Evolutionary conservation across 2,329 filamentous ascomycete genomes (phyloP), one percentile per base, ranked within the genome.

Genomic region (Orbilia blumenaviensis): DNA sequence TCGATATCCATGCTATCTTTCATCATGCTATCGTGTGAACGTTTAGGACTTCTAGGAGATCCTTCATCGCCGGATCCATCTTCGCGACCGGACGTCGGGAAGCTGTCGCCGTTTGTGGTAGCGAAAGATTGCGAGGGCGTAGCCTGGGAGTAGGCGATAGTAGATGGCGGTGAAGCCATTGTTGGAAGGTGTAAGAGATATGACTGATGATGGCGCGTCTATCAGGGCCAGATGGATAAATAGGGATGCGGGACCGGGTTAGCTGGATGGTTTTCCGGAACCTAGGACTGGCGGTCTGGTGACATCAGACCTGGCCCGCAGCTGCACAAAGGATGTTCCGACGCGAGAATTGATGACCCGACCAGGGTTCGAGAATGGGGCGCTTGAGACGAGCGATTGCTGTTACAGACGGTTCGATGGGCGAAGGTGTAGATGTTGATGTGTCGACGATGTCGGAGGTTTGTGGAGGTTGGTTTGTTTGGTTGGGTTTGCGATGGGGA

Each of bases 1-100:
- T 68, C 64, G 38, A 76, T 76, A 25, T 76, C 64, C 64, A 68
- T 69, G 41, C 64, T 68, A 32, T 76, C 72, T 38, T 69, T 68
- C 72, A 76, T 76, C 72, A 69, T 76, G 36, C 64, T 66, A 46
- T 76, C 72, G 16, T 76, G 72, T n/a, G 72, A 76, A 5, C 72
- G 64, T 60, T 76, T 76, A 2, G 72, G 29, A 21, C 72, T 76
- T 6, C 72, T 64, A 66, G 56, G 56, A 21, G 72, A 76, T 14
- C 21, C 64, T 42, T 76, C 72, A 44, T 76, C 72, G 27, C 54
- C 71, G 12, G 71, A 75, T 41, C 56, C 27, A 7, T 21, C 48
- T 63, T 75, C 71, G 38, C 63, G 62, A 27, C 58, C 72, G 48
- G 64, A 69, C 25, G 64, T 41, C 48, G 64, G 72, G 27, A 69